phyloP scores from a whole-genome alignment of 805 yeast species.

The Middelhovenomyces tepae region DNA sequence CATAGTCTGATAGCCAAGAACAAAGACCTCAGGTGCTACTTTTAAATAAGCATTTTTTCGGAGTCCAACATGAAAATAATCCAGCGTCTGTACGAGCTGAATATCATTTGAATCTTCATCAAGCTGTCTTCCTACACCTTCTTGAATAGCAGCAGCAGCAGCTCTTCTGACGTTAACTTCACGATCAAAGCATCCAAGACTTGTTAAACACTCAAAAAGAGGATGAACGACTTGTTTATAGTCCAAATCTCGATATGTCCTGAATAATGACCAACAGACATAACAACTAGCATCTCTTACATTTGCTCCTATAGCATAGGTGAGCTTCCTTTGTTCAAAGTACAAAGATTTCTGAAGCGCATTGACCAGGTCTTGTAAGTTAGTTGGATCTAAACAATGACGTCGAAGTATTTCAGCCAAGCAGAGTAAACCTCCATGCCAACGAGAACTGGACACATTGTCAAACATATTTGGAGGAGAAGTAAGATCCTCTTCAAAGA shows the following conservation, averaged over 20 bases:
- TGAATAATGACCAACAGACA: conserved; percentile 67
- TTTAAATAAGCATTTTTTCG: conserved; percentile 32
- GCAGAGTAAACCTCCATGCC: conserved; percentile 52
- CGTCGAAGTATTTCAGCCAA: conserved; percentile 41
- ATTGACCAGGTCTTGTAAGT: conserved; percentile 12
- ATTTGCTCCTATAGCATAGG: conserved; percentile 51
- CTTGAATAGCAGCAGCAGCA: conserved; percentile 81
- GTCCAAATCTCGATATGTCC: conserved; percentile 28
- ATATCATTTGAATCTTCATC: conserved; percentile 8
- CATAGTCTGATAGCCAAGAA: conserved; percentile 16
- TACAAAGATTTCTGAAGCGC: conserved; percentile 42
- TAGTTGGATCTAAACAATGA: background rate
- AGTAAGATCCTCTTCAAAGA: conserved; percentile 16
- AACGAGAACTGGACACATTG: conserved; percentile 33
- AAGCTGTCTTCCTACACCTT: conserved; percentile 63
- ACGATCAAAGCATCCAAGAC: conserved; percentile 55
- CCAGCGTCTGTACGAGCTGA: conserved; percentile 49
- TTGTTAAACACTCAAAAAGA: conserved; percentile 34
- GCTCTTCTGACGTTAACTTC: conserved; percentile 74
- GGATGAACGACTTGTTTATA: conserved; percentile 10
- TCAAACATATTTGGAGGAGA: conserved; percentile 16
- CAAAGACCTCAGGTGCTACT: conserved; percentile 25
- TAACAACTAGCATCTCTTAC: conserved; percentile 82
- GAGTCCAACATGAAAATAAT: conserved; percentile 40
- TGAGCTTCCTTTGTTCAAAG: conserved; percentile 48